Conservation (phyloP, 768 basidiomycete genomes). For the Boletus rex-veris region DNA sequence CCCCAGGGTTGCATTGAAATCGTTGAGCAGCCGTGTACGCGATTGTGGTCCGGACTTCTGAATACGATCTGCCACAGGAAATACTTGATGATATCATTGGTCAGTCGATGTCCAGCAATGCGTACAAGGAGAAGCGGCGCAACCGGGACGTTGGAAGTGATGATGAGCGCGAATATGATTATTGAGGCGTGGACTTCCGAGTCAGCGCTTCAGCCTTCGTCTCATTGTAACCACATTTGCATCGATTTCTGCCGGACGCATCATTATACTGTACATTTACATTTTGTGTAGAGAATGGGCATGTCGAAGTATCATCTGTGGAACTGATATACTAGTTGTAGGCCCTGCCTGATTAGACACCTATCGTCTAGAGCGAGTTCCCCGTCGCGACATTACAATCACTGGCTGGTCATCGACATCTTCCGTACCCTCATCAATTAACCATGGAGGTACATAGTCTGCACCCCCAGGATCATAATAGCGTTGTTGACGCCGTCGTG, state of each 20-base stretch:
- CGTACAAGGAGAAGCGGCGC: slow-evolving; percentile 17
- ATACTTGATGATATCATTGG: slow-evolving; percentile 68
- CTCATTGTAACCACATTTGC: background rate
- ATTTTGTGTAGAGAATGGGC: background rate
- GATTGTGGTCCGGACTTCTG: slow-evolving; percentile 66
- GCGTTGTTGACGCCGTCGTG: slow-evolving; percentile 12
- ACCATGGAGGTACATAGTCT: slow-evolving; percentile 8
- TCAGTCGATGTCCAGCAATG: slow-evolving; percentile 40
- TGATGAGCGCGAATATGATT: slow-evolving; percentile 27
- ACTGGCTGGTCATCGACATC: background rate
- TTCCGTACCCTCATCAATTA: slow-evolving; percentile 3
- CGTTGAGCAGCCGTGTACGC: slow-evolving; percentile 60
- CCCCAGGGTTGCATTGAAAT: slow-evolving; percentile 2
- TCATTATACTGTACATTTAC: background rate
- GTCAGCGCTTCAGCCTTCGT: background rate
- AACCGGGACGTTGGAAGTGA: slow-evolving; percentile 20
- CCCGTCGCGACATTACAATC: slow-evolving; percentile 11
- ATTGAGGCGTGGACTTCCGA: background rate
- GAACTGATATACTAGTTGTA: background rate
- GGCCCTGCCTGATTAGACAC: background rate
- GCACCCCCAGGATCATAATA: slow-evolving; percentile 10
- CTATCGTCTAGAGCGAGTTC: slow-evolving; percentile 17
- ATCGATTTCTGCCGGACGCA: background rate
- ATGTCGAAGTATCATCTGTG: background rate
- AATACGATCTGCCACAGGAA: slow-evolving; percentile 66